A percentile compares a stretch with the other conserved stretches of the same genome.
These are phyloP conservation scores for Poa pratensis DNA, from an alignment of 176 grass and related monocot species.

Conservation along the genomic window DNA sequence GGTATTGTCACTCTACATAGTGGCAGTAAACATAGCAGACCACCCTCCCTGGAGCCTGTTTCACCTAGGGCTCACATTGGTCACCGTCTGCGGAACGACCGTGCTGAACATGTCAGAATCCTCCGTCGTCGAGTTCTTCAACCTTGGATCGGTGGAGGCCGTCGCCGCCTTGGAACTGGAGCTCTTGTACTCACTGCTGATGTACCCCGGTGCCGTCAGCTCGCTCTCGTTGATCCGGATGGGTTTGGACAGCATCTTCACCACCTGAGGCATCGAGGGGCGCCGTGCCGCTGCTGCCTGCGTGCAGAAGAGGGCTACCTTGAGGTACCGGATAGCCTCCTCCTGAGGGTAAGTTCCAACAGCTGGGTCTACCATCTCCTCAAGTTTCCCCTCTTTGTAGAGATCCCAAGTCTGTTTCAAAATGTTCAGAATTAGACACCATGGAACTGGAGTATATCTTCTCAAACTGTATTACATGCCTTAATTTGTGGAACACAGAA, in stretches of 20 bases:
- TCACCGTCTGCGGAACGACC: slow-evolving; percentile 37
- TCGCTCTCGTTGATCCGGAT: slow-evolving; percentile 78
- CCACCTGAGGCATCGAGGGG: slow-evolving; percentile 76
- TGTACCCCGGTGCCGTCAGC: slow-evolving; percentile 70
- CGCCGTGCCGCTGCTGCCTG: slow-evolving; percentile 66
- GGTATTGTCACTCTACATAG: slow-evolving; percentile 13
- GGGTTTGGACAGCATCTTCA: slow-evolving; percentile 79
- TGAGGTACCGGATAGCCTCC: slow-evolving; percentile 67
- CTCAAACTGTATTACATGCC: background rate
- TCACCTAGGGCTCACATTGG: slow-evolving; percentile 66
- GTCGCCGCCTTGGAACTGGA: slow-evolving; percentile 44
- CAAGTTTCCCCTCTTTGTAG: slow-evolving; percentile 63
- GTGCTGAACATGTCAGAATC: slow-evolving; percentile 57
- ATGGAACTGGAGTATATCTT: background rate
- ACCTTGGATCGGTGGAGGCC: slow-evolving; percentile 41
- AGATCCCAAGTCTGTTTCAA: slow-evolving; percentile 71
- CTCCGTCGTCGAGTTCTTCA: slow-evolving; percentile 38
- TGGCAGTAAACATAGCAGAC: background rate
- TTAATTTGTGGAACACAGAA: background rate
- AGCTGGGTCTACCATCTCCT: slow-evolving; percentile 61
- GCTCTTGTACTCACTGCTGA: slow-evolving; percentile 53
- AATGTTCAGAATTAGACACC: slow-evolving; percentile 40
- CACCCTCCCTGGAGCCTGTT: background rate
- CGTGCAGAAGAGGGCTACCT: slow-evolving; percentile 87
- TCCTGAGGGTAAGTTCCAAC: slow-evolving; percentile 75